Evolutionary conservation across 345 rosid species (phyloP).

Genomic region (Dipteronia dyeriana): DNA sequence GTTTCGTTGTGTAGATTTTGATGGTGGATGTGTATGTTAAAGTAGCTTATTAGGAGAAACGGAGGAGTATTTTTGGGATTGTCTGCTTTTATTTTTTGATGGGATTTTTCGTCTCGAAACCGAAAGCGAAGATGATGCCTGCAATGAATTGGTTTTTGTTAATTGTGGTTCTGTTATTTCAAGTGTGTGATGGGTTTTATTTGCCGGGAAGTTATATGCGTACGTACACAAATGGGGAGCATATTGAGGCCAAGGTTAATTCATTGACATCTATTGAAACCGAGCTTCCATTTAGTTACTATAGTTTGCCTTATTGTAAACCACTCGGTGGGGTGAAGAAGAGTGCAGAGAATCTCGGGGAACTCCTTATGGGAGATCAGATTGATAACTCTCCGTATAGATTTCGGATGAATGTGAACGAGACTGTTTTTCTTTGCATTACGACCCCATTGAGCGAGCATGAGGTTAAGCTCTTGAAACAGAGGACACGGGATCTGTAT

Average conservation of each 20-base stretch:
- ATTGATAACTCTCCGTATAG: slow-evolving; percentile 81
- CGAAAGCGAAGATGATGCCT: slow-evolving; percentile 33
- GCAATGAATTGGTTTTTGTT: slow-evolving; percentile 37
- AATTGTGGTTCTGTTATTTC: slow-evolving; percentile 40
- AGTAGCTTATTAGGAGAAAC: slow-evolving; percentile 20
- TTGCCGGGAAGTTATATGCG: slow-evolving; percentile 90
- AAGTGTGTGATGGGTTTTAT: slow-evolving; percentile 68
- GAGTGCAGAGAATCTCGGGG: slow-evolving; percentile 87
- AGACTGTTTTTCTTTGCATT: slow-evolving; percentile 71
- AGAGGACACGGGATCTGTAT: slow-evolving; percentile 76
- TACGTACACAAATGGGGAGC: slow-evolving; percentile 54
- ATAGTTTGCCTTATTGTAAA: slow-evolving; percentile 76
- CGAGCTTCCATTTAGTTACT: slow-evolving; percentile 81
- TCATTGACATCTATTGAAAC: slow-evolving; percentile 93
- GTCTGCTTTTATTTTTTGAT: slow-evolving; percentile 19
- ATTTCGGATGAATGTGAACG: slow-evolving; percentile 70
- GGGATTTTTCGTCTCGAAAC: background rate
- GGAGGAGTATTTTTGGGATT: slow-evolving; percentile 10
- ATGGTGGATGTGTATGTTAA: slow-evolving; percentile 17
- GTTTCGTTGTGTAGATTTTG: slow-evolving; percentile 23
- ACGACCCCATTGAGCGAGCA: slow-evolving; percentile 57
- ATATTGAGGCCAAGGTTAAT: slow-evolving; percentile 68
- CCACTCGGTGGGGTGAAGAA: slow-evolving; percentile 61
- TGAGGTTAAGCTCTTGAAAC: slow-evolving; percentile 85
- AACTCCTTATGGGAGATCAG: slow-evolving; percentile 91